Conservation (phyloP, 1,284 basidiomycete species). For the Apiotrichum montevideense region DNA sequence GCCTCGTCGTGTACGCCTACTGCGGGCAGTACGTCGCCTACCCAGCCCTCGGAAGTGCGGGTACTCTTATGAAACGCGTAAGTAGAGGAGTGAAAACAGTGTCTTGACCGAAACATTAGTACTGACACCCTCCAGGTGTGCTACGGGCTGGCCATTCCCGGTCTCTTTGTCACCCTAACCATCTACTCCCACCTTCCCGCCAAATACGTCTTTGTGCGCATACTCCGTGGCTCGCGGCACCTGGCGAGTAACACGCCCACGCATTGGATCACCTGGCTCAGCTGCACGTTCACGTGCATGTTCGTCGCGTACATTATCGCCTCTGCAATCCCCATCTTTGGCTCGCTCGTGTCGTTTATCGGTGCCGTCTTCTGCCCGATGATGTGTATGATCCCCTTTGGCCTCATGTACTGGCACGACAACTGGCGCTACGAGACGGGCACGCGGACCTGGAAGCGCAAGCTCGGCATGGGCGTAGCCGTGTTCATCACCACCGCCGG, state of each 20-base stretch:
- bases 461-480: constrained; percentile 14
- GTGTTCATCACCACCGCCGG: constrained; percentile 21
- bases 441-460: not conserved
- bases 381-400: constrained; percentile 6
- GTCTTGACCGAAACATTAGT: too few species aligned
- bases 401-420: constrained; percentile 27
- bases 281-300: constrained; percentile 40
- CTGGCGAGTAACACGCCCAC: constrained; percentile 54
- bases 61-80: constrained; percentile 31
- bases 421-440: constrained; percentile 12
- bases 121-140: constrained; percentile 8
- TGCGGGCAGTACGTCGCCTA: constrained; percentile 3
- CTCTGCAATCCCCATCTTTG: constrained; percentile 13
- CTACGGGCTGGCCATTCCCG: constrained; percentile 36
- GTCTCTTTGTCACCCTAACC: constrained; percentile 25
- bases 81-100: too few species aligned
- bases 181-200: constrained; percentile 24
- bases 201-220: constrained; percentile 58
- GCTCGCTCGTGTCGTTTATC: constrained; percentile 17
- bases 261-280: constrained; percentile 56
- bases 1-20: constrained; percentile 2
- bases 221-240: constrained; percentile 55
- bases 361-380: constrained; percentile 15
- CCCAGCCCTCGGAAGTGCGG: constrained; percentile 41
- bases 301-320: constrained; percentile 9